Base-by-base conservation (phyloP, 2,329 filamentous ascomycete species). In the Cladophialophora yegresii region DNA sequence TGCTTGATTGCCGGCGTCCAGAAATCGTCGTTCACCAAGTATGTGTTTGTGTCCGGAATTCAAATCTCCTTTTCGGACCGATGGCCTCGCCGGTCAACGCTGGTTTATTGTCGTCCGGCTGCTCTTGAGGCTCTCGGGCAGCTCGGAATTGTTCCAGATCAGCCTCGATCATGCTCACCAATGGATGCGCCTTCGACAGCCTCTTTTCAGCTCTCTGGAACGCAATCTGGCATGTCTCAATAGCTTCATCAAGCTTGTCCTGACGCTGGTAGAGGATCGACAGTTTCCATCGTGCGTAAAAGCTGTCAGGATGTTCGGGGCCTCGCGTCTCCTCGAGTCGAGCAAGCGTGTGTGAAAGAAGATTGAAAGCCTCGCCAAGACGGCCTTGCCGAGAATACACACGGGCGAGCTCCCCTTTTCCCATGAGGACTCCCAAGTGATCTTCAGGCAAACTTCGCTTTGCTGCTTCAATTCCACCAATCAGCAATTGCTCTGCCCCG, bases 401-500 rank as follows among this genome's bases (percentile, higher is more conserved):
- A 1, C 56, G 56, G 16, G 56, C 56, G 10, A 58, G 56, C 43
- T 58, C 56, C 2, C 56, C 56, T 13, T 22, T 16, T 22, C 56
- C 56, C 56, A 58, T 58, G 1, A 58, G 20, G 8, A 58, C 40
- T 9, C 56, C 56, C 13, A 58, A 23, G 43, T 58, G 56, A 33
- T 58, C 22, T 23, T 58, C 26, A 13, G 16, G 3, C 8, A 58
- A 23, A 58, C 56, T 58, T 50, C 56, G 56, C 12, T 33, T 32
- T 4, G 40, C 56, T 10, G 56, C 56, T 20, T 30, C 43, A n/a
- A 58, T 58, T 22, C 59, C 59, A 4, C 36, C 51, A 13, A n/a
- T 2, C n/a, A 64, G 45, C 47, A 64, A 33, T 85, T 87, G 91
- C 91, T 95, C 13, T 84, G 78, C 3, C 83, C 81, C 91, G 93